Conservation (phyloP, 371 early-diverging fungal species). For the Zopfochytrium polystomum region DNA sequence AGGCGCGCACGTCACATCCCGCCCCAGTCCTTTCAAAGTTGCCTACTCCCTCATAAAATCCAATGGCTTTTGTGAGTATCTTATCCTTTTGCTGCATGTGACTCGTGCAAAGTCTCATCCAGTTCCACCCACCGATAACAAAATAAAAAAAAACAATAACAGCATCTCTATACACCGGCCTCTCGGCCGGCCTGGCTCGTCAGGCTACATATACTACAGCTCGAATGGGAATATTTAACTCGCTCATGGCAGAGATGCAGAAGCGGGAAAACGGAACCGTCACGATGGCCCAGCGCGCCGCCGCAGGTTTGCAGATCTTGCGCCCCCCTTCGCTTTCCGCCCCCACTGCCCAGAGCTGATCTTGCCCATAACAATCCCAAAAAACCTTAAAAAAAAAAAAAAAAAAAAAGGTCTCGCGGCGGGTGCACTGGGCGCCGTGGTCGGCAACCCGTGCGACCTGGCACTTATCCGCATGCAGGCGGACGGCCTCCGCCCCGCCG, state of each 20-base stretch:
- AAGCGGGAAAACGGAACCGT: conserved; percentile 23
- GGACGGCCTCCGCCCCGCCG: conserved; percentile 38
- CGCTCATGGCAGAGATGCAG: conserved; percentile 30
- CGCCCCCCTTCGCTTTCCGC: no score
- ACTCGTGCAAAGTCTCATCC: no score
- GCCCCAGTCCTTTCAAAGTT: conserved; percentile 13
- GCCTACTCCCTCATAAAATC: conserved; percentile 7
- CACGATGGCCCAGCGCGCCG: conserved; percentile 36
- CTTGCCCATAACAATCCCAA: no score
- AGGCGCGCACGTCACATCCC: conserved; percentile 18
- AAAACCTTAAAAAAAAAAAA: no score
- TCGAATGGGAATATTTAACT: conserved; percentile 46
- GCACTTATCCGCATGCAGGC: conserved; percentile 45
- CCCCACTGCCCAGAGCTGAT: no score
- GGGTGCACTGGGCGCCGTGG: conserved; percentile 42
- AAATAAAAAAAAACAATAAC: no score
- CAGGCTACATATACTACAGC: conserved; percentile 48
- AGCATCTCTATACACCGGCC: conserved; percentile 39
- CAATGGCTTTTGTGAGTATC: conserved; percentile 17
- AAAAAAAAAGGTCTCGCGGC: conserved; percentile 42
- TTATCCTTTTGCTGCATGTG: no score
- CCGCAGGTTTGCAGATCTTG: no score
- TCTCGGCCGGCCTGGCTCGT: conserved; percentile 43
- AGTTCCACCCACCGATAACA: no score
- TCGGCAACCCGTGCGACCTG: conserved; percentile 40